phyloP scores from a whole-genome alignment of 2,329 filamentous ascomycete species.

The Sporothrix inflata region DNA sequence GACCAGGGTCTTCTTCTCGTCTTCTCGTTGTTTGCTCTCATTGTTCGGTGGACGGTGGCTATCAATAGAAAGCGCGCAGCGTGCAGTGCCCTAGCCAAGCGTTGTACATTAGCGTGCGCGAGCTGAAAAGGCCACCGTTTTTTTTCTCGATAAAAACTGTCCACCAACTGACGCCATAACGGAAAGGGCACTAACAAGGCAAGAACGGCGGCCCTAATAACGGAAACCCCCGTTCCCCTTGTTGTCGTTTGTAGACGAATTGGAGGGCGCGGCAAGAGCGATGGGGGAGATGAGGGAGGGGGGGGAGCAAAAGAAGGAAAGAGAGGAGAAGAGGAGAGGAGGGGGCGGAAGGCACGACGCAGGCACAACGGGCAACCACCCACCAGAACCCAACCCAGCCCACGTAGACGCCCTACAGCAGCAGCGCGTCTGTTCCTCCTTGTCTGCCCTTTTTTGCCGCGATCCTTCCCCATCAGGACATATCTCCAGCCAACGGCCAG shows the following conservation, averaged over 20 bases:
- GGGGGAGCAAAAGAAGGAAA: neutral
- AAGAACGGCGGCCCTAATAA: neutral
- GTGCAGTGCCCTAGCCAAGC: neutral
- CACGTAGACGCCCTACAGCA: neutral
- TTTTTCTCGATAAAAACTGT: neutral
- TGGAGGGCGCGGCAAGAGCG: slow-evolving; percentile 16
- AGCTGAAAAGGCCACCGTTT: slow-evolving; percentile 21
- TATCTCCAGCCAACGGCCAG: neutral
- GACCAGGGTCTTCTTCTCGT: neutral
- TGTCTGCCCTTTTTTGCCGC: slow-evolving; percentile 21
- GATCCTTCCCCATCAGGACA: slow-evolving; percentile 22
- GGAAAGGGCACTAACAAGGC: neutral
- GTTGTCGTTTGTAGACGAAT: slow-evolving; percentile 10
- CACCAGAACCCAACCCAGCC: neutral
- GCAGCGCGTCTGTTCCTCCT: slow-evolving; percentile 26
- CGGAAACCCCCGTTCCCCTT: neutral
- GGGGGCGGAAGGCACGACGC: slow-evolving; percentile 11
- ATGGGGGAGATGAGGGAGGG: neutral
- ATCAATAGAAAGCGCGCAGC: slow-evolving; percentile 12
- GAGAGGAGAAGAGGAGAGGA: neutral
- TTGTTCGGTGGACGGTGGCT: neutral
- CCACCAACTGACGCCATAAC: slow-evolving; percentile 9
- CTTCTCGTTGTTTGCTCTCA: neutral
- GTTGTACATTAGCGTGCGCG: slow-evolving; percentile 4
- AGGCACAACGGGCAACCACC: neutral